phyloP scores from a whole-genome alignment of 2,329 filamentous ascomycete species.

The Didymella sp. region DNA sequence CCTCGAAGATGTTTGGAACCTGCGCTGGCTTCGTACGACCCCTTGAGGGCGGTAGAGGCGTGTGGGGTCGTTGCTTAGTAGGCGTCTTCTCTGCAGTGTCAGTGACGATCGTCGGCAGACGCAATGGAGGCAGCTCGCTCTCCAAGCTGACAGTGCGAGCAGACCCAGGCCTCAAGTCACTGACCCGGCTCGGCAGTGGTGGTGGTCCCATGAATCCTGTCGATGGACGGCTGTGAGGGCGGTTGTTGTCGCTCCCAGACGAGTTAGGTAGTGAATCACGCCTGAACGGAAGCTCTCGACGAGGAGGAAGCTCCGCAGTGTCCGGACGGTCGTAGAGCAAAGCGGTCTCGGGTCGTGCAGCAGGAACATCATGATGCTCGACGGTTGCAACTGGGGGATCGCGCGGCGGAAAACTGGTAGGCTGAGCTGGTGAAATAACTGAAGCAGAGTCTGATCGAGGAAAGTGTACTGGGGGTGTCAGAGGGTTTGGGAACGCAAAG shows the following conservation, averaged over 20 bases:
- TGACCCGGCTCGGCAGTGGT: constrained; percentile 38
- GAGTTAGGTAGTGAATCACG: constrained; percentile 41
- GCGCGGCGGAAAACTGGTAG: constrained; percentile 5
- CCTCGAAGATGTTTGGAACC: not conserved
- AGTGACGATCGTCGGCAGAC: constrained; percentile 41
- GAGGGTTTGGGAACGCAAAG: constrained; percentile 16
- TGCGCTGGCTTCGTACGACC: not conserved
- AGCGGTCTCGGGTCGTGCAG: constrained; percentile 28
- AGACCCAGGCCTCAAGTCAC: constrained; percentile 29
- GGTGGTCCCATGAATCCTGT: constrained; percentile 42
- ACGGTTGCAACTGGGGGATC: constrained; percentile 8
- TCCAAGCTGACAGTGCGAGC: constrained; percentile 24
- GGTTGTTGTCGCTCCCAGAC: constrained; percentile 31
- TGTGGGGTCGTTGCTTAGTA: constrained; percentile 14
- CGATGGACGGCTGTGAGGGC: constrained; percentile 33
- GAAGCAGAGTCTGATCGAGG: constrained; percentile 33
- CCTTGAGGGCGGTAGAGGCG: constrained; percentile 1
- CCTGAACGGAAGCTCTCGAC: constrained; percentile 52
- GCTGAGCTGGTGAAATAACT: constrained; percentile 3
- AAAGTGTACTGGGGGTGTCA: constrained; percentile 39
- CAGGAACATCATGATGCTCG: constrained; percentile 12
- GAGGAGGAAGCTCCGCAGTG: constrained; percentile 42
- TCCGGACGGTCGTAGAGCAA: constrained; percentile 26
- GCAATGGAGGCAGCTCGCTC: constrained; percentile 46
- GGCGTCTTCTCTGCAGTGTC: constrained; percentile 12